phyloP scores from a whole-genome alignment of 2,329 filamentous ascomycete genomes.

The Neoarthrinium moseri region DNA sequence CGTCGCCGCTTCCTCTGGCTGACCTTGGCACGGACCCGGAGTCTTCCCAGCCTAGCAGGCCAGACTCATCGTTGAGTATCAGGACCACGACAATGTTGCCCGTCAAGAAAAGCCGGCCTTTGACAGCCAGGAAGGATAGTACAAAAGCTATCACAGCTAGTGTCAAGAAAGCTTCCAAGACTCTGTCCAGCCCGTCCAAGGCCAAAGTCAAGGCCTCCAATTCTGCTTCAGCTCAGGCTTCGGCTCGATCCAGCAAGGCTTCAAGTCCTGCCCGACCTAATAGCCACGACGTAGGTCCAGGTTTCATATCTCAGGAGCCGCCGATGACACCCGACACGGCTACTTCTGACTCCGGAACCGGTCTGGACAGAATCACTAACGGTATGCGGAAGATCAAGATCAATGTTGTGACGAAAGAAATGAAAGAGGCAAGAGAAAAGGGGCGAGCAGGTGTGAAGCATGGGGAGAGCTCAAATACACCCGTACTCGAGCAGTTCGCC shows the following conservation, averaged over 20 bases:
- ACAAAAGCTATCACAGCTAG: slow-evolving; percentile 26
- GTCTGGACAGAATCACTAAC: slow-evolving; percentile 54
- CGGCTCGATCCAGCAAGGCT: not conserved
- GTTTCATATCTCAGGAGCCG: not conserved
- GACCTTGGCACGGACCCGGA: slow-evolving; percentile 27
- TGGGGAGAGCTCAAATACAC: slow-evolving; percentile 10
- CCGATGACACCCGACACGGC: slow-evolving; percentile 5
- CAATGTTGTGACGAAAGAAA: slow-evolving; percentile 57
- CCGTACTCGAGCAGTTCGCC: not conserved
- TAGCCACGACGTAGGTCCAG: not conserved
- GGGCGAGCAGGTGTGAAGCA: slow-evolving; percentile 22
- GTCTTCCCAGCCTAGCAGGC: slow-evolving; percentile 40
- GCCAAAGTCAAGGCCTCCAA: slow-evolving; percentile 8
- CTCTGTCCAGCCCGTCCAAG: slow-evolving; percentile 9
- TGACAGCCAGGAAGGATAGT: slow-evolving; percentile 43
- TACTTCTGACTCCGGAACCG: slow-evolving; percentile 27
- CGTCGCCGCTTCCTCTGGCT: not conserved
- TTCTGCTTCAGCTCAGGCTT: slow-evolving; percentile 7
- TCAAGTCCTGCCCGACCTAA: not conserved
- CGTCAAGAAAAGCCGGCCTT: slow-evolving; percentile 60
- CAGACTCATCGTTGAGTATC: slow-evolving; percentile 41
- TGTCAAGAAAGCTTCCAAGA: slow-evolving; percentile 31
- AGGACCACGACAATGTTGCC: slow-evolving; percentile 39
- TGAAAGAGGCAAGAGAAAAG: slow-evolving; percentile 52
- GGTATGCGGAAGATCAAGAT: slow-evolving; percentile 65